phyloP scores from a whole-genome alignment of 129 eudicot species.

The Silybum marianum region DNA sequence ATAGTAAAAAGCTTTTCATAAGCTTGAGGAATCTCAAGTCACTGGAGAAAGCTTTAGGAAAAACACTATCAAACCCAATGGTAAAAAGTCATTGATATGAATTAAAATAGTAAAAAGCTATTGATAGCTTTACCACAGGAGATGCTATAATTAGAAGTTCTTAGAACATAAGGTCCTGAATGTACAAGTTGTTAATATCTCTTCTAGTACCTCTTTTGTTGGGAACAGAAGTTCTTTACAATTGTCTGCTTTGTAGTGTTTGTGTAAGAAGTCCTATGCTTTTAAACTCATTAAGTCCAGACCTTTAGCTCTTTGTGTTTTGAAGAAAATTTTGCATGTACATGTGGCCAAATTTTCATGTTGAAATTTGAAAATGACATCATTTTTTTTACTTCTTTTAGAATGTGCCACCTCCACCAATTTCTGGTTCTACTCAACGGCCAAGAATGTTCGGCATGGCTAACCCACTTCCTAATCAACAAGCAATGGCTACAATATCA shows the following conservation, averaged over 20 bases:
- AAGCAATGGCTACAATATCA: constrained; percentile 64
- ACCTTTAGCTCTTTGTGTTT: too few relatives aligned
- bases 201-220: not conserved
- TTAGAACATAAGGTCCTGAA: not conserved
- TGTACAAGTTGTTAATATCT: not conserved
- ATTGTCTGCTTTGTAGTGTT: not conserved
- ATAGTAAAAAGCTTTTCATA: too few relatives aligned
- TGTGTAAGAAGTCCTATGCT: not conserved
- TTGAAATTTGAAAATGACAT: too few relatives aligned
- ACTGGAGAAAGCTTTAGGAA: too few relatives aligned
- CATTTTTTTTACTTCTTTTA: constrained; percentile 15
- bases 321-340: too few relatives aligned
- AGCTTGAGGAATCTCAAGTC: too few relatives aligned
- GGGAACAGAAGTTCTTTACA: not conserved
- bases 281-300: too few relatives aligned
- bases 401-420: constrained; percentile 60
- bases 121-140: too few relatives aligned
- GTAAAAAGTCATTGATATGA: too few relatives aligned
- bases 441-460: constrained; percentile 84
- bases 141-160: not conserved
- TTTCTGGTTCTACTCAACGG: constrained; percentile 59
- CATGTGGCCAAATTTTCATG: too few relatives aligned
- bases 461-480: constrained; percentile 64
- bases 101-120: too few relatives aligned
- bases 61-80: too few relatives aligned